Base-by-base conservation (phyloP, 176 grass and related monocot genomes). In the Chloris gayana region DNA sequence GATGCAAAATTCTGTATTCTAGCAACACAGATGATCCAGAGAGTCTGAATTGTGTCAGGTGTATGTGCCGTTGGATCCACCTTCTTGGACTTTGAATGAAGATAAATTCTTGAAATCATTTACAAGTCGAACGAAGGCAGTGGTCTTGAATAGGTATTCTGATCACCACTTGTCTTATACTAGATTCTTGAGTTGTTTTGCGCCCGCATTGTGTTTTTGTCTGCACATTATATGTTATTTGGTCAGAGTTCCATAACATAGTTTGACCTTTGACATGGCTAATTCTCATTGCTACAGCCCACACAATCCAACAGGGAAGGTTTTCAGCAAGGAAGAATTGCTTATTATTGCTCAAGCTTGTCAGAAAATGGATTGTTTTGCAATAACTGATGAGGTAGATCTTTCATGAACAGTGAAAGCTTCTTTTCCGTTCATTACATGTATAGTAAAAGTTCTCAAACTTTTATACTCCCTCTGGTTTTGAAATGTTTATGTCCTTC, bases 231-330 rank as follows among this genome's bases (percentile, higher is more conserved):
- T 33, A 27, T 42, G 26, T 19, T 46, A 17, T 50, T 18, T 85
- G 21, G 65, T 25, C 37, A 38, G n/a, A 60, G 4, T 73, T 38
- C 24, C 6, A 53, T 18, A 21, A 47, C 7, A 33, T 22, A 64
- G 22, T 74, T 74, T 38, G 18, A 59, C 32, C 82, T 53, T n/a
- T 76, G 18, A 44, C 70, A 66, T 25, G 35, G 65, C 45, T 78
- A 84, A 84, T 83, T 86, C 42, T 53, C 14, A 71, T 14, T n/a
- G 27, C 49, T 68, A 69, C 91, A 94, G 95, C 76, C 95, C 95
- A 31, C 95, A 98, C 47, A 98, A 98, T 86, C 92, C 95, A 61
- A 94, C 95, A 38, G 95, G 95, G 73, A 97, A 97, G 56, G 89
- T 94, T 37, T 97, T 97, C 82, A 88, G 80, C 73, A 83, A 54